Base-by-base conservation (phyloP, 75 land plant species). In the Selaginella tamariscina region DNA sequence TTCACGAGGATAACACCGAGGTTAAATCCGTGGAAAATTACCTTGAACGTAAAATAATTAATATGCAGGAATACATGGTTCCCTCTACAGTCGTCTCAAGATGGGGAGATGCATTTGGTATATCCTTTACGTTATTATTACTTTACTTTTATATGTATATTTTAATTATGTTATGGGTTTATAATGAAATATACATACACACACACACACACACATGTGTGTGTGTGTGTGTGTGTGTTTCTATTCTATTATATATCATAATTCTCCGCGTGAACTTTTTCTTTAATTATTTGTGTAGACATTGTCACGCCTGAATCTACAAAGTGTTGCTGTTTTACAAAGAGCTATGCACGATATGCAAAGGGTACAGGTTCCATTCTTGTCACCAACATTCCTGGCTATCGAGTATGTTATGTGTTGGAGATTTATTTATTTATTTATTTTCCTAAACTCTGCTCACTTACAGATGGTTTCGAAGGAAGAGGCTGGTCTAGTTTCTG, bases 351-450 rank as follows among this genome's bases (percentile, higher is more conserved):
- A 62, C 86, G 91, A 26, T 94, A 87, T 73, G 88, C 88, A 64
- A 94, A 94, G 76, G 98, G 96, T 31, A 94, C 98, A 59, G 98
- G 98, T 22, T 94, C 98, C 29, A 79, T 89, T 68, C 71, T 94
- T 70, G 96, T 83, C 30, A 83, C 86, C 66, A 65, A 67, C 49
- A 56, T 66, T 49, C 31, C 32, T 9, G 31, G 2, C 15, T 39
- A 39, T 9, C 8, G 29, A 54, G 74, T 54, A 32, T 39, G 21
- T 29, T n/a, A n/a, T n/a, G n/a, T n/a, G n/a, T 27, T 39, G 54
- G 15, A 71, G 32, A 26, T 1, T n/a, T 30, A 5, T 26, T 9
- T 31, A 27, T 27, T 15, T 9, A 2, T 59, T 59, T 59, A 2
- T 59, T 59, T 59, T 59, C 27, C 21, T 2, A 9, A 9, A 59